These are phyloP conservation scores for Elongisporangium anandrum DNA, from an alignment of 352 stramenopile species.

Conservation along the genomic window DNA sequence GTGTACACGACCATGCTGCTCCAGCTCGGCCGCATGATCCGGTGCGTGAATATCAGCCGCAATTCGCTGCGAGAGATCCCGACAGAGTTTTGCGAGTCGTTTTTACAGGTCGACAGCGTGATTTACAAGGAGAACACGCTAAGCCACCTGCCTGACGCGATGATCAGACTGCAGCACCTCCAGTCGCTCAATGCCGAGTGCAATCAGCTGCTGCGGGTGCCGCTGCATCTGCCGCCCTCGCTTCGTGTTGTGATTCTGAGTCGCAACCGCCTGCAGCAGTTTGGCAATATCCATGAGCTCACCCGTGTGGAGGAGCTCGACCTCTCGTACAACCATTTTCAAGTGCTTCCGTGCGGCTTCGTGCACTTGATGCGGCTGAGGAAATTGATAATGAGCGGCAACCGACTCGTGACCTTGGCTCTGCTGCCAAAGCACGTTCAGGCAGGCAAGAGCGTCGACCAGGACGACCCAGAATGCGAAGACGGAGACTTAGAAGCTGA, in stretches of 20 bases:
- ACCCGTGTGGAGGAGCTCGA: conserved; percentile 44
- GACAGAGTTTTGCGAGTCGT: conserved; percentile 38
- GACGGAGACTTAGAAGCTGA: conserved; percentile 29
- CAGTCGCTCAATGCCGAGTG: conserved; percentile 41
- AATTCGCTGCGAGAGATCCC: conserved; percentile 65
- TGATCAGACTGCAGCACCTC: conserved; percentile 32
- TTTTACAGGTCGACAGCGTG: conserved; percentile 43
- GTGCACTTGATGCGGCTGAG: conserved; percentile 34
- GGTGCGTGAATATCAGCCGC: conserved; percentile 56
- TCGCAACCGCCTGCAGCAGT: conserved; percentile 47
- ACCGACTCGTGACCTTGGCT: conserved; percentile 62
- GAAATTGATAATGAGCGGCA: conserved; percentile 36
- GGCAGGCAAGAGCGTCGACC: conserved; percentile 3
- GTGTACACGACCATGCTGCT: conserved; percentile 61
- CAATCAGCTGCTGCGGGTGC: conserved; percentile 51
- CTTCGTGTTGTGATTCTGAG: conserved; percentile 29
- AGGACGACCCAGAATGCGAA: conserved; percentile 7
- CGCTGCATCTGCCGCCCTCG: conserved; percentile 27
- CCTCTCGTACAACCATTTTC: conserved; percentile 59
- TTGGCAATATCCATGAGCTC: conserved; percentile 47
- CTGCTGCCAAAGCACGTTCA: conserved; percentile 28
- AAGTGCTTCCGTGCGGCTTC: conserved; percentile 49
- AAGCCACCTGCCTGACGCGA: conserved; percentile 19
- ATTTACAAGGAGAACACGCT: conserved; percentile 70
- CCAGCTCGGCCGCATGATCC: conserved; percentile 58